Conservation (phyloP, 2,329 filamentous ascomycete species). For the Cladosporium sp. region DNA sequence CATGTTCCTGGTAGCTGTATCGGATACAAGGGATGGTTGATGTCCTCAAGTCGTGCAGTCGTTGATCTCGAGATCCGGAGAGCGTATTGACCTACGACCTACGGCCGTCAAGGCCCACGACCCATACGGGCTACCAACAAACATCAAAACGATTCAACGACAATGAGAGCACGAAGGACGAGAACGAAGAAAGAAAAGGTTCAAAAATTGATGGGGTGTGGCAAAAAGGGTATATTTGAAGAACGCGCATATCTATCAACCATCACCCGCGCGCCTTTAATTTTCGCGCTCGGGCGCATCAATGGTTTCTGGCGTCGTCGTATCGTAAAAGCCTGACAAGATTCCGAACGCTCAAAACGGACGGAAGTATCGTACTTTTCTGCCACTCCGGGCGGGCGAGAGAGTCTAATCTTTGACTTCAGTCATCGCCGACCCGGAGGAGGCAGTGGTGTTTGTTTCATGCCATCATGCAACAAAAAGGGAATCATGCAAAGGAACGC, state of each 20-base stretch:
- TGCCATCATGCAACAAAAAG: constrained; percentile 22
- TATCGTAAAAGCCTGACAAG: constrained; percentile 14
- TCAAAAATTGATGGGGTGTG: constrained; percentile 6
- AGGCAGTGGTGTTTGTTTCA: constrained; percentile 13
- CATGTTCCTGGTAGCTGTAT: no score
- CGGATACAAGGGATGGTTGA: no score
- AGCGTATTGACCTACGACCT: not conserved
- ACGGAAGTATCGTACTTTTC: constrained; percentile 2
- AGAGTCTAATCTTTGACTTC: not conserved
- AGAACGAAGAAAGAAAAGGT: not conserved
- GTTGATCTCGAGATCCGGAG: no score
- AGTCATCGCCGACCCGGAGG: not conserved
- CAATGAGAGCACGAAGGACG: not conserved
- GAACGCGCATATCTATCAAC: constrained; percentile 22
- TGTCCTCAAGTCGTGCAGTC: no score
- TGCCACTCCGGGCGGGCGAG: not conserved
- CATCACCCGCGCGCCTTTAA: constrained; percentile 15
- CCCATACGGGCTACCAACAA: not conserved
- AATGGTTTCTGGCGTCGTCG: constrained; percentile 10
- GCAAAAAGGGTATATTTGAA: constrained; percentile 22
- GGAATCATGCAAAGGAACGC: constrained; percentile 21
- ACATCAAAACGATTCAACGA: not conserved
- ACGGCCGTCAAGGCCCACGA: not conserved
- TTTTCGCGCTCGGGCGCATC: not conserved
- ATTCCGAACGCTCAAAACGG: constrained; percentile 1